Percentiles rank a stretch among this genome's conserved stretches.
Conservation (phyloP, 164 flowering plant genomes). For the Litsea cubeba region DNA sequence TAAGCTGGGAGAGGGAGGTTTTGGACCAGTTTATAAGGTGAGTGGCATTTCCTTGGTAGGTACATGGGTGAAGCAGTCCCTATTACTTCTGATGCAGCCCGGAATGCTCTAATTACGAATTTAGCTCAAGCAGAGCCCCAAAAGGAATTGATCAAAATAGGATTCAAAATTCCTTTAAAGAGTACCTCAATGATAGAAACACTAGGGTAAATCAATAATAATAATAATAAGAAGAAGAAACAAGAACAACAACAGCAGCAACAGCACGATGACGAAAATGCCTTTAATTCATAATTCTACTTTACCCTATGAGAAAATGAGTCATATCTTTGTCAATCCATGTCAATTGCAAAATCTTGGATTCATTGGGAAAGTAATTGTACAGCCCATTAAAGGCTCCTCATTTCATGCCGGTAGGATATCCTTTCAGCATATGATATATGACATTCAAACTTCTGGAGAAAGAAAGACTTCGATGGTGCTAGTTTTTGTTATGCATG, state of each 20-base stretch:
- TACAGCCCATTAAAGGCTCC: not conserved
- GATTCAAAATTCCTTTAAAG: too few relatives aligned
- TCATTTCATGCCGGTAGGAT: not conserved
- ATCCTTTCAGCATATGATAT: not conserved
- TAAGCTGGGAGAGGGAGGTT: conserved; percentile 34
- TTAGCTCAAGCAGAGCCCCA: too few relatives aligned
- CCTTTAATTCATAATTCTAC: not conserved
- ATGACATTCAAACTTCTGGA: not conserved
- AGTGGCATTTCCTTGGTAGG: not conserved
- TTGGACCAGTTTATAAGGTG: conserved; percentile 39
- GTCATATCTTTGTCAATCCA: too few relatives aligned
- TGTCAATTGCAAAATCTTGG: not conserved
- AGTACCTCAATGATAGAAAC: not conserved
- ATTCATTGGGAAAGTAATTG: not conserved
- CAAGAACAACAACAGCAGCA: not conserved
- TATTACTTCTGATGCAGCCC: too few relatives aligned
- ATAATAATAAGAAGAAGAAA: not conserved
- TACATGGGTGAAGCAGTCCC: not conserved
- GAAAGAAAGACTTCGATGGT: not conserved
- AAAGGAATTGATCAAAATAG: too few relatives aligned
- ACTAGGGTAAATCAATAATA: not conserved
- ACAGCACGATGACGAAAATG: not conserved
- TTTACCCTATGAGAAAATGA: not conserved
- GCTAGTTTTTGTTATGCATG: not conserved
- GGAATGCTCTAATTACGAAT: too few relatives aligned